A percentile compares a stretch with the other conserved stretches of the same genome.
Evolutionary conservation across 1,139 yeast species (phyloP).

Genomic region (Taiozyma sp.): DNA sequence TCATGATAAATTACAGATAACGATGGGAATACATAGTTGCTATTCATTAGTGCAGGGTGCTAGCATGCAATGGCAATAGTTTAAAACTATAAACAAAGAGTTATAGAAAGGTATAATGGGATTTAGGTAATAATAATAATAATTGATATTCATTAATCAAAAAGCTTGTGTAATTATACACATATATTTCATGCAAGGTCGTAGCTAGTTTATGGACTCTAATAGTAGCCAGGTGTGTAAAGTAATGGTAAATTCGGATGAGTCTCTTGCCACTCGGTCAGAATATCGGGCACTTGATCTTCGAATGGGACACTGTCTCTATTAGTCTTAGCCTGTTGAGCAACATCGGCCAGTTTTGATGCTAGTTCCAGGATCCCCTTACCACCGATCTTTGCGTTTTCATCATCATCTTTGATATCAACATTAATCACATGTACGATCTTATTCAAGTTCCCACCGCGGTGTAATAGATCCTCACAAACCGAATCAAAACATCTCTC

Average conservation of each 20-base stretch:
- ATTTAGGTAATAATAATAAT: conserved; percentile 28
- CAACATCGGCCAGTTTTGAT: conserved; percentile 35
- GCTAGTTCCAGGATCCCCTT: conserved; percentile 84
- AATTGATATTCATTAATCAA: conserved; percentile 33
- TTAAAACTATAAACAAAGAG: neutral
- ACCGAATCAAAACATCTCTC: conserved; percentile 98
- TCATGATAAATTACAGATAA: neutral
- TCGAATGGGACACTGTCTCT: conserved; percentile 55
- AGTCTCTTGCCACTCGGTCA: conserved; percentile 79
- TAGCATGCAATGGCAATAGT: neutral
- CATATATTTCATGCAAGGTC: neutral
- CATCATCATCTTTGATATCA: conserved; percentile 95
- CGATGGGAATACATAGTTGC: neutral
- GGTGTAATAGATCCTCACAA: conserved; percentile 77
- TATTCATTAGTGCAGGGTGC: neutral
- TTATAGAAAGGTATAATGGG: neutral
- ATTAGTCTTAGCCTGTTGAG: conserved; percentile 24
- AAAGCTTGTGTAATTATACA: neutral
- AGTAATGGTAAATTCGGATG: conserved; percentile 77
- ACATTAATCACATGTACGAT: conserved; percentile 88
- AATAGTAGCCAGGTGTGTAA: conserved; percentile 81
- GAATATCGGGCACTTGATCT: conserved; percentile 65
- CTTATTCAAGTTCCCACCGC: conserved; percentile 62
- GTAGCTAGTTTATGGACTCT: conserved; percentile 11
- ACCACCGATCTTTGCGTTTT: conserved; percentile 91